Percentiles rank a stretch among this genome's conserved stretches.
phyloP scores from a whole-genome alignment of 2,329 filamentous ascomycete species.

The Cercospora sp. region DNA sequence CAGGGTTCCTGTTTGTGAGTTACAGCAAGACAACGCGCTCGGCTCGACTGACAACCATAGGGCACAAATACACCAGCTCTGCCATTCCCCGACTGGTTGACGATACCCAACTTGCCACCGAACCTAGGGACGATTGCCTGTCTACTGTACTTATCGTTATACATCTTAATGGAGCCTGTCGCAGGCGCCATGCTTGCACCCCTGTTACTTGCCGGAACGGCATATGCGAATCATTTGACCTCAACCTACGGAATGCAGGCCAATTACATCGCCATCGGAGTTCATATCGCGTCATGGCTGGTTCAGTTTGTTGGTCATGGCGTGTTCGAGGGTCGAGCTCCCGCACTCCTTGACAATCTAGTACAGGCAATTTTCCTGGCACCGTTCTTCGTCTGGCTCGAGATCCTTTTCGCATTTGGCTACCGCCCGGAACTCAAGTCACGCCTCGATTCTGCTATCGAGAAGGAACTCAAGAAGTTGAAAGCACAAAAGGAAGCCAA shows the following conservation, averaged over 20 bases:
- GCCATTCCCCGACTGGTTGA: conserved; percentile 55
- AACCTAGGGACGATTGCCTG: conserved; percentile 60
- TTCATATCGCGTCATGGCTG: conserved; percentile 78
- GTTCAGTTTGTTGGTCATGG: conserved; percentile 91
- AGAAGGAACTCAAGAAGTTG: conserved; percentile 75
- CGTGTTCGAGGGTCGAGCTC: conserved; percentile 81
- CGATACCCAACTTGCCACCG: conserved; percentile 58
- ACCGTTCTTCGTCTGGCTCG: conserved; percentile 96
- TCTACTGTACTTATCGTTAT: conserved; percentile 71
- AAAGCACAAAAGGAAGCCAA: conserved; percentile 57
- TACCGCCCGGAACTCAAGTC: conserved; percentile 86
- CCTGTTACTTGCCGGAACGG: conserved; percentile 73
- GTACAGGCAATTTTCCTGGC: conserved; percentile 90
- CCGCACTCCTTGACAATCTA: conserved; percentile 86
- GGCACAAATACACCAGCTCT: conserved; percentile 59
- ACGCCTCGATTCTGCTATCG: conserved; percentile 73
- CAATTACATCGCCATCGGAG: conserved; percentile 65
- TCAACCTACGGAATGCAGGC: conserved; percentile 60
- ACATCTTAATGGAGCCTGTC: conserved; percentile 90
- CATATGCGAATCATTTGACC: conserved; percentile 72
- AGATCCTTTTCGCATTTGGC: conserved; percentile 84
- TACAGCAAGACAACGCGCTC: not conserved
- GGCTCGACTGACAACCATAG: conserved; percentile 39
- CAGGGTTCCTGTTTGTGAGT: conserved; percentile 69
- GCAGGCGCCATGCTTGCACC: conserved; percentile 77